A percentile compares a stretch with the other conserved stretches of the same genome.
Conservation (phyloP, 306 rosid species). For the Rosa multiflora region DNA sequence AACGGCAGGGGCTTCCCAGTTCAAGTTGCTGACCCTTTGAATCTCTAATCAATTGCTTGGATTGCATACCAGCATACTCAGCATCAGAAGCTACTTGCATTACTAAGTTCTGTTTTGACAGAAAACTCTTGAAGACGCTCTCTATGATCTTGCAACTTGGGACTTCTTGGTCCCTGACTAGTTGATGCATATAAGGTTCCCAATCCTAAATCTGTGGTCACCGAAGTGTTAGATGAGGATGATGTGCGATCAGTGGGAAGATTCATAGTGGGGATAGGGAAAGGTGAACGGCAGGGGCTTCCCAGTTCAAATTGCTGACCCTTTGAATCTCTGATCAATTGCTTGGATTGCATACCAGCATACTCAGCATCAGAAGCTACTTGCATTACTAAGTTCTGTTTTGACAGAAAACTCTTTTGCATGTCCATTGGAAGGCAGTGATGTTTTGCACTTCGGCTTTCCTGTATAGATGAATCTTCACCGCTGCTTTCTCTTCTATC, state of each 20-base stretch:
- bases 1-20: constrained; percentile 26
- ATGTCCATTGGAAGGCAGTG: constrained; percentile 24
- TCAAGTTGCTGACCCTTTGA: constrained; percentile 36
- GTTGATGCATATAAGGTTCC: constrained; percentile 67
- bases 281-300: constrained; percentile 31
- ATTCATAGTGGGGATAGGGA: constrained; percentile 25
- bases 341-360: constrained; percentile 27
- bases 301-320: constrained; percentile 31
- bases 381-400: constrained; percentile 36
- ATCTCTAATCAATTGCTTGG: constrained; percentile 26
- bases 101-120: constrained; percentile 38
- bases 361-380: constrained; percentile 34
- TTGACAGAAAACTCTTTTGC: constrained; percentile 34
- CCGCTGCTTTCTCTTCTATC: constrained; percentile 43
- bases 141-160: constrained; percentile 40
- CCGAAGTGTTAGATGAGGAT: constrained; percentile 48
- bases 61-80: constrained; percentile 22
- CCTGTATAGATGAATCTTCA: constrained; percentile 39
- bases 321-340: constrained; percentile 30
- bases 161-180: constrained; percentile 42
- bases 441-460: constrained; percentile 35
- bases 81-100: constrained; percentile 38
- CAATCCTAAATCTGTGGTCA: constrained; percentile 91
- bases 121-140: constrained; percentile 29
- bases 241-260: constrained; percentile 35